Evolutionary conservation across 805 yeast genomes (phyloP), one percentile per base, ranked within the genome.

Genomic region (Cyberlindnera xishuangbannaensis): DNA sequence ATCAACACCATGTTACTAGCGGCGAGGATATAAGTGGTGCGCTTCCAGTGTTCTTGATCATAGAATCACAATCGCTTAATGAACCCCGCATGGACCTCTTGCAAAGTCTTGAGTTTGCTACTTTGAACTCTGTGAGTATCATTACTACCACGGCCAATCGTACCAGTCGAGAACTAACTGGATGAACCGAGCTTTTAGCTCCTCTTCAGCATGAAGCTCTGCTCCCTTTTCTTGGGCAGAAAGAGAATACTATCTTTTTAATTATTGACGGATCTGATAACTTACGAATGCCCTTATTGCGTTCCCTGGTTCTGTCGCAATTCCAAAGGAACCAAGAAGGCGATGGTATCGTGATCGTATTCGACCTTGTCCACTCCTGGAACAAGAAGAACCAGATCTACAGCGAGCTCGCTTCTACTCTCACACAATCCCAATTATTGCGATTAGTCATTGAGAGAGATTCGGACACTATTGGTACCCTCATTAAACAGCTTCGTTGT

Each of bases 321-420:
- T 18, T 28, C 10, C 15, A n/a, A 15, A 12, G 7, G 6, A 18
- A 14, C 27, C 25, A 12, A 18, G 34, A 13, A 4, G 7, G 14
- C 6, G 34, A 31, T 18, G 27, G 15, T 5, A 3, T 12, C 6
- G 24, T 21, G 4, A 13, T 21, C 22, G 21, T 41, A 15, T 22
- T 38, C 24, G 45, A 41, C 26, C 31, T 41, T 8, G 40, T 31
- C 15, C 39, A 33, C 28, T 35, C 37, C 3, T 41, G 37, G 38
- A 41, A 35, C 19, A 3, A 1, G 10, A 38, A 32, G 22, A 35
- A 25, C 18, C n/a, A 14, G 6, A 6, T 18, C 21, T 33, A 28
- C 15, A 14, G 11, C 7, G 9, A 15, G 7, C 28, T 41, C 7
- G 17, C 13, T 5, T 12, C 6, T 19, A 12, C 10, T 5, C 29